phyloP scores from a whole-genome alignment of 2,329 filamentous ascomycete genomes.

The Chaetoscypha palmicola region DNA sequence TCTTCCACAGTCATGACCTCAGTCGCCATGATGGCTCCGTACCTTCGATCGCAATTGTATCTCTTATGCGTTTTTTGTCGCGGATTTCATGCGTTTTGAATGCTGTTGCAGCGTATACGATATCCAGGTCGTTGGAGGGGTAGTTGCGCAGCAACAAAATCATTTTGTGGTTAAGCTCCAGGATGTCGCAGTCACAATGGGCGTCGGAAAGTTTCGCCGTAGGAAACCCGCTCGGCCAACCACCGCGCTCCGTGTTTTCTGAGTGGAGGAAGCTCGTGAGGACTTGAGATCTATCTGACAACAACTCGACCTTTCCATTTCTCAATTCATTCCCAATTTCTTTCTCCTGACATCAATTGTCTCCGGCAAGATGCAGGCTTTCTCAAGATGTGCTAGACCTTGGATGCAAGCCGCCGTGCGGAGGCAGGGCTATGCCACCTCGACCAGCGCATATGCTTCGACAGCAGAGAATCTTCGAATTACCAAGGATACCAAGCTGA shows the following conservation, averaged over 20 bases:
- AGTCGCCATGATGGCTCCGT: constrained; percentile 46
- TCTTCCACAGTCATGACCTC: constrained; percentile 47
- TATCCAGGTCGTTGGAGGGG: constrained; percentile 3
- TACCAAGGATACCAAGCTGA: constrained; percentile 85
- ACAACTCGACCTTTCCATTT: constrained; percentile 9
- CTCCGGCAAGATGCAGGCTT: constrained; percentile 67
- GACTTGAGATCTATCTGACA: background rate
- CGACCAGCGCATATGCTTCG: constrained; percentile 60
- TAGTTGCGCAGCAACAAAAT: constrained; percentile 2
- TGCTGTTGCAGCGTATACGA: no score
- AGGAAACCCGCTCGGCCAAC: background rate
- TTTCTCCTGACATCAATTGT: constrained; percentile 28
- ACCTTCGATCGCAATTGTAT: background rate
- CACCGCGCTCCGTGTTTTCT: background rate
- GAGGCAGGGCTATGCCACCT: constrained; percentile 69
- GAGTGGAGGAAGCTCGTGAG: background rate
- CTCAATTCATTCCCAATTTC: constrained; percentile 13
- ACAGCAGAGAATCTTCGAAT: constrained; percentile 86
- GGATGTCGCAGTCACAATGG: background rate
- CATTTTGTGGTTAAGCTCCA: constrained; percentile 2
- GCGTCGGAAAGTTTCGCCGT: background rate
- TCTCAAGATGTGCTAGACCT: constrained; percentile 66
- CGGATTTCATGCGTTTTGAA: no score
- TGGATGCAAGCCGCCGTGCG: constrained; percentile 61
- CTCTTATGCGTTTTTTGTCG: background rate